These are phyloP conservation scores for Croton laevigatus DNA, from an alignment of 441 rosid genomes.

Conservation along the genomic window DNA sequence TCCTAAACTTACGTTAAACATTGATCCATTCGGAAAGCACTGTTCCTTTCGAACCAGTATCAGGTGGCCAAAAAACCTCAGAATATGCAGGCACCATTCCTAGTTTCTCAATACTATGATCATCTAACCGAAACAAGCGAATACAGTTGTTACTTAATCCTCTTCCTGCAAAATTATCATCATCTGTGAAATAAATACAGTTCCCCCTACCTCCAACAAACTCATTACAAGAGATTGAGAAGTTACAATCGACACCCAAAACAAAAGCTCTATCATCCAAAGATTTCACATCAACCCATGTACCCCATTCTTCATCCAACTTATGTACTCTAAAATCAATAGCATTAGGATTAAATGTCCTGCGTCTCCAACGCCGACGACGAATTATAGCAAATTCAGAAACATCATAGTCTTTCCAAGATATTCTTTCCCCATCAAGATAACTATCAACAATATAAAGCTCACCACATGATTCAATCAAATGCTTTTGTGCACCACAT, in stretches of 20 bases:
- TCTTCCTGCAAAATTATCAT: neutral
- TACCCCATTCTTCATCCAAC: slow-evolving; percentile 45
- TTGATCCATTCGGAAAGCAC: no score
- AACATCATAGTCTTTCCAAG: slow-evolving; percentile 29
- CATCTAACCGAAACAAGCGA: slow-evolving; percentile 32
- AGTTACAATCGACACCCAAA: slow-evolving; percentile 61
- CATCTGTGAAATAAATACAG: slow-evolving; percentile 39
- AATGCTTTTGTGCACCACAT: slow-evolving; percentile 72
- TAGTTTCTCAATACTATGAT: slow-evolving; percentile 20
- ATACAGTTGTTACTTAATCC: slow-evolving; percentile 15
- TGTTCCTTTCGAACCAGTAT: no score
- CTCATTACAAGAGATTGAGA: slow-evolving; percentile 42
- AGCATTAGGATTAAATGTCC: slow-evolving; percentile 29
- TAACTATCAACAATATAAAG: slow-evolving; percentile 42
- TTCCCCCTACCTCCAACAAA: slow-evolving; percentile 30
- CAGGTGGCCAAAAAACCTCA: slow-evolving; percentile 18
- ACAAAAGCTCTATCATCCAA: slow-evolving; percentile 56
- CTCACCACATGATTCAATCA: slow-evolving; percentile 64
- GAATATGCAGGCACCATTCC: neutral
- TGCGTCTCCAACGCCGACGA: neutral
- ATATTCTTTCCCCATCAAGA: slow-evolving; percentile 41
- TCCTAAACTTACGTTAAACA: no score
- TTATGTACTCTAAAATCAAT: slow-evolving; percentile 54
- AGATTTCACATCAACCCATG: slow-evolving; percentile 53
- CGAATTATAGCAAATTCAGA: no score